Percentiles rank a stretch among this genome's conserved stretches.
phyloP scores from a whole-genome alignment of 371 early-diverging fungal species.

The Basidiobolus heterosporus region DNA sequence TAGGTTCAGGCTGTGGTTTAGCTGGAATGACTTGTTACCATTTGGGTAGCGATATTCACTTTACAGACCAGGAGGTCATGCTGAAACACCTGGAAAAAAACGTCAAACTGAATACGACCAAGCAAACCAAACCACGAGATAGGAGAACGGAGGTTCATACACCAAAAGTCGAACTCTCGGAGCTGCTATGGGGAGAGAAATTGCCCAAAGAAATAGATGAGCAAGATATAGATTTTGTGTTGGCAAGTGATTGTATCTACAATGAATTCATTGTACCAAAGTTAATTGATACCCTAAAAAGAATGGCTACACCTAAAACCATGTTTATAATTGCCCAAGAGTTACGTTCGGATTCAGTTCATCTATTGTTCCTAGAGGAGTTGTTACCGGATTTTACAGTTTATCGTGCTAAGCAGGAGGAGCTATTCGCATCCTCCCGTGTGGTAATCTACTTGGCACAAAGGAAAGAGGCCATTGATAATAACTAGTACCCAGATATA shows the following conservation, averaged over 20 bases:
- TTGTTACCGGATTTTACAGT: conserved; percentile 1
- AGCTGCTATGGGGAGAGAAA: conserved; percentile 3
- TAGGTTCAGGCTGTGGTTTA: conserved; percentile 7
- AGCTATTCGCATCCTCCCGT: too few relatives aligned
- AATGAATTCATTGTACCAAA: conserved; percentile 5
- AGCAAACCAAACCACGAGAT: too few relatives aligned
- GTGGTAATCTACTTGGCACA: too few relatives aligned
- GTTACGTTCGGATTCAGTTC: conserved; percentile 5
- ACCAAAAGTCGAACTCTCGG: neutral
- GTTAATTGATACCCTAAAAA: conserved; percentile 3
- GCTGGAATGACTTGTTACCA: conserved; percentile 3
- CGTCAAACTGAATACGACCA: too few relatives aligned
- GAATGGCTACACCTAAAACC: neutral
- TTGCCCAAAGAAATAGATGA: conserved; percentile 1
- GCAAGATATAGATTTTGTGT: conserved; percentile 3
- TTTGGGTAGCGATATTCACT: conserved; percentile 1
- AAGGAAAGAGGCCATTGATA: too few relatives aligned
- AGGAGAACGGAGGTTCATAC: too few relatives aligned
- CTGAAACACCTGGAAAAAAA: conserved; percentile 4
- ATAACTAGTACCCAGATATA: too few relatives aligned
- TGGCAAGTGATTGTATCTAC: conserved; percentile 7
- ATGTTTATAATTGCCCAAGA: conserved; percentile 4
- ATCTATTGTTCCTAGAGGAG: conserved; percentile 3
- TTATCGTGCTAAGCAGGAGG: neutral
- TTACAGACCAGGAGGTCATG: conserved; percentile 5